These are phyloP conservation scores for Geotrichum fermentans DNA, from an alignment of 1,139 yeast species.

Conservation along the genomic window DNA sequence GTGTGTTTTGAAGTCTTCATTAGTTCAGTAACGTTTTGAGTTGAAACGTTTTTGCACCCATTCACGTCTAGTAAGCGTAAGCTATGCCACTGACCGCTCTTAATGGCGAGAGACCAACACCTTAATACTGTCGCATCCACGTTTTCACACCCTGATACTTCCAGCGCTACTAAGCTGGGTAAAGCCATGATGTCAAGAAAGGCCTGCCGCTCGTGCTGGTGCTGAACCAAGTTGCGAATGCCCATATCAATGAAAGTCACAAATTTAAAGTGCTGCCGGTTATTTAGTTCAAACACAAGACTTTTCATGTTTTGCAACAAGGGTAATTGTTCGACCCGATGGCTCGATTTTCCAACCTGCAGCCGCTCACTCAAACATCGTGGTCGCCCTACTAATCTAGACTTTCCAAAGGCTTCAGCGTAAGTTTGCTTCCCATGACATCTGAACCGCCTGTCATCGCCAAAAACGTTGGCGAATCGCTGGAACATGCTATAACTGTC, in stretches of 20 bases:
- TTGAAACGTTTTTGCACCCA: neutral
- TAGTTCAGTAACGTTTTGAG: slow-evolving; percentile 1
- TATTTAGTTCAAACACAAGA: slow-evolving; percentile 17
- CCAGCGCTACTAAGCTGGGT: slow-evolving; percentile 25
- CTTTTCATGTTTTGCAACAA: slow-evolving; percentile 10
- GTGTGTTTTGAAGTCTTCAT: slow-evolving; percentile 1
- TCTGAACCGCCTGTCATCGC: slow-evolving; percentile 23
- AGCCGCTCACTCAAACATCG: slow-evolving; percentile 16
- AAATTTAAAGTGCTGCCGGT: slow-evolving; percentile 10
- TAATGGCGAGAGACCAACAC: slow-evolving; percentile 28
- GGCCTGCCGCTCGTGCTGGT: slow-evolving; percentile 12
- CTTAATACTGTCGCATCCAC: slow-evolving; percentile 21
- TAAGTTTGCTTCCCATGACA: slow-evolving; percentile 23
- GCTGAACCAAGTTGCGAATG: neutral
- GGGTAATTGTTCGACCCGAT: slow-evolving; percentile 20
- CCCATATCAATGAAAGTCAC: slow-evolving; percentile 26
- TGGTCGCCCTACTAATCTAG: neutral
- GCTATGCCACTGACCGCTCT: slow-evolving; percentile 24
- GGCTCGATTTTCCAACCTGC: slow-evolving; percentile 16
- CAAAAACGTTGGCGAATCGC: slow-evolving; percentile 26
- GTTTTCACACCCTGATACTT: slow-evolving; percentile 23
- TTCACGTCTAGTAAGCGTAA: slow-evolving; percentile 23
- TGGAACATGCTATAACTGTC: slow-evolving; percentile 29
- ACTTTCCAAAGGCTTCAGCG: slow-evolving; percentile 3
- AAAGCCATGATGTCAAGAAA: slow-evolving; percentile 23